Percentiles rank a stretch among this genome's conserved stretches.
Conservation (phyloP, 306 rosid genomes). For the Canavalia gladiata region DNA sequence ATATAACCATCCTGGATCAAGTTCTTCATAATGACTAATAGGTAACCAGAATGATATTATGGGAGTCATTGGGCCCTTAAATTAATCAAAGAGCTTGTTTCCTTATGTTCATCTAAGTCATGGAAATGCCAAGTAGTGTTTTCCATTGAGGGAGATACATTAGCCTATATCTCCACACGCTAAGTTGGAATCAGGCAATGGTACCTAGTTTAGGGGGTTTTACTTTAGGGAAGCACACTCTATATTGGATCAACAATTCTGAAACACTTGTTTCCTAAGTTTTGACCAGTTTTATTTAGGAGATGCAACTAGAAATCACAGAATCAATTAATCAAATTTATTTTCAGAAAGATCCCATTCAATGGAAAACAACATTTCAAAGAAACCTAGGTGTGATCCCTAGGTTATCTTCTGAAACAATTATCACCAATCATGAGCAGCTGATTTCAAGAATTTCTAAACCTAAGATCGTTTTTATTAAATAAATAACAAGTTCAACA, state of each 20-base stretch:
- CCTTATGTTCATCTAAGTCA: background rate
- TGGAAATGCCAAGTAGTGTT: conserved; percentile 21
- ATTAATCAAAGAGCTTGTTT: background rate
- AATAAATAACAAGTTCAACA: background rate
- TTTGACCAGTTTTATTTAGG: background rate
- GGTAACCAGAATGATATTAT: background rate
- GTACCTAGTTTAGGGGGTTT: conserved; percentile 29
- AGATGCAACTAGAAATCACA: background rate
- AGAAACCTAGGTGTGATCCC: background rate
- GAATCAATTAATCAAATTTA: background rate
- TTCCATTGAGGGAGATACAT: conserved; percentile 19
- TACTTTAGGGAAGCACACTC: background rate
- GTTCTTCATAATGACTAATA: background rate
- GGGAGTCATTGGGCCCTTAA: background rate
- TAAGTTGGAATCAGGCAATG: background rate
- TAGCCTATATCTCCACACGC: background rate
- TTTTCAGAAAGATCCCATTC: background rate
- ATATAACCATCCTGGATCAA: background rate
- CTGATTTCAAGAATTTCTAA: background rate
- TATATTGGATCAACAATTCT: background rate
- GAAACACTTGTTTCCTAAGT: background rate
- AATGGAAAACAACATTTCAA: background rate
- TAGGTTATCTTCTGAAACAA: background rate
- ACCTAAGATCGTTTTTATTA: background rate
- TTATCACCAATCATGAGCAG: background rate